Evolutionary conservation across 441 rosid species (phyloP), one percentile per base, ranked within the genome.

Genomic region (Gossypium armourianum): DNA sequence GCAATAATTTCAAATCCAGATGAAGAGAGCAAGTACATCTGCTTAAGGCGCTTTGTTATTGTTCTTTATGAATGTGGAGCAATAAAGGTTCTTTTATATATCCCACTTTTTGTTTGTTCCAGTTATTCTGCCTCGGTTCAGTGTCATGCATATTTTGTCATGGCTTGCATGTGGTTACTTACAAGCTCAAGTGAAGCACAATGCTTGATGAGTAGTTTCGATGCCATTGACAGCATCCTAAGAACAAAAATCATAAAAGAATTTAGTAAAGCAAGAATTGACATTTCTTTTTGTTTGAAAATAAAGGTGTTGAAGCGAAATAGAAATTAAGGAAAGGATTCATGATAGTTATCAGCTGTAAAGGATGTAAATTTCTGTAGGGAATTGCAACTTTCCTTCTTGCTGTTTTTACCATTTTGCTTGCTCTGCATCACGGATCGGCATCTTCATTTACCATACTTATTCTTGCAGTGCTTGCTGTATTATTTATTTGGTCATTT

Each of bases 1-100:
- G 92, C 99, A 47, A 87, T 95, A 78, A 85, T 95, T 77, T 89
- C 99, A 75, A 95, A 95, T 85, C 99, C 99, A 65, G 96, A 95
- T 62, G 99, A 92, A 77, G 99, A 95, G 72, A 92, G 88, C 90
- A 95, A 92, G 79, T 83, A 85, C 74, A 92, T 90, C 75, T 95
- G 99, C 85, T 79, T 90, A 83, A 89, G 97, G 85, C 96, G 97
- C 69, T 89, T 95, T 75, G 85, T 92, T 62, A 90, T 85, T 36
- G 97, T 92, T 84, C 92, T 95, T 53, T 85, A 77, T 78, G 99
- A 95, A 80, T 89, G 84, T 54, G 90, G 90, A 78, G 90, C 86
- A 72, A 76, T 87, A 72, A 92, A 95, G 99, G 99, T 95, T 74
- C 60, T 53, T 40, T 76, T 54, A 61, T 62, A 10, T 49, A 9